Conservation (phyloP, 2,329 filamentous ascomycete species). For the Cryphonectria naterciae region DNA sequence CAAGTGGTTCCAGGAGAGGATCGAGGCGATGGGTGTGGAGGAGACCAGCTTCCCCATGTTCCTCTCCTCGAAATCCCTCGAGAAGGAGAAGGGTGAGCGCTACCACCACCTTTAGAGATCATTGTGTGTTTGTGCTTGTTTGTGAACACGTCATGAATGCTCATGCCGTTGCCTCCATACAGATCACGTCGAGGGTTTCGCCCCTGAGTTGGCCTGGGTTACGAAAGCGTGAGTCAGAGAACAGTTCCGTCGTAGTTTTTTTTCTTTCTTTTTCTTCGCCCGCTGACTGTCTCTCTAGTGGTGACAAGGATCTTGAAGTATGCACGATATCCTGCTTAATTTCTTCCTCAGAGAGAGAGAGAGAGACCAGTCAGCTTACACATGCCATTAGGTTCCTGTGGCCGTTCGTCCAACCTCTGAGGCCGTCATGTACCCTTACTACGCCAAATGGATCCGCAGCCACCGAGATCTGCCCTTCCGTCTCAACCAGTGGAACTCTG, state of each 20-base stretch:
- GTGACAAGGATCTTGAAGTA: slow-evolving; percentile 84
- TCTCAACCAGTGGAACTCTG: slow-evolving; percentile 97
- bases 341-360: background rate
- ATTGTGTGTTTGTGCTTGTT: background rate
- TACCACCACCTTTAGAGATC: background rate
- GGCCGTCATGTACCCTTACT: slow-evolving; percentile 94
- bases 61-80: slow-evolving; percentile 85
- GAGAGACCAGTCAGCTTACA: background rate
- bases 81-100: slow-evolving; percentile 71
- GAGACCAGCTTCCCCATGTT: slow-evolving; percentile 98
- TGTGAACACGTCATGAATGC: background rate
- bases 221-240: slow-evolving; percentile 69
- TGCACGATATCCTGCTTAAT: background rate
- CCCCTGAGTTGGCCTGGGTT: slow-evolving; percentile 88
- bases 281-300: slow-evolving; percentile 54
- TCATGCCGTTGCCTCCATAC: background rate
- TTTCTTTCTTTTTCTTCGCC: background rate
- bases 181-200: slow-evolving; percentile 97
- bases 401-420: slow-evolving; percentile 71
- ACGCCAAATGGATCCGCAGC: slow-evolving; percentile 94
- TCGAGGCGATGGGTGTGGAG: slow-evolving; percentile 89
- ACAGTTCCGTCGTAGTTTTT: background rate
- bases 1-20: slow-evolving; percentile 72
- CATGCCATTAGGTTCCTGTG: slow-evolving; percentile 55
- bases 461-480: slow-evolving; percentile 93